Percentiles rank a stretch among this genome's conserved stretches.
Evolutionary conservation across 805 yeast species (phyloP).

Genomic region (Lipomyces chichibuensis): DNA sequence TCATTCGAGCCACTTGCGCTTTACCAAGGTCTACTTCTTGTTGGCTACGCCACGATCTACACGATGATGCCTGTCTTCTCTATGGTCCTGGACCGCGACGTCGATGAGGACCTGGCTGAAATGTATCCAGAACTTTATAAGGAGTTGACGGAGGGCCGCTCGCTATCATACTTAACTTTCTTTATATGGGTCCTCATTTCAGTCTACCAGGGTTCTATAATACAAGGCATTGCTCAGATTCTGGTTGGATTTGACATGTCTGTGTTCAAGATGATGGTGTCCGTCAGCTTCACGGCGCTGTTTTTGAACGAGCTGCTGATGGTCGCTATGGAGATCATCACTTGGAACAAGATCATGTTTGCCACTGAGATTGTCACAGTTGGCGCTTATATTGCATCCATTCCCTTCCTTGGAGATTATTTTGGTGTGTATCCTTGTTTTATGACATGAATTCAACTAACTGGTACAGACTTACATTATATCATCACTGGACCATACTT

Average conservation of each 20-base stretch:
- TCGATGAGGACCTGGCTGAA: conserved; percentile 83
- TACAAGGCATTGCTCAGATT: conserved; percentile 79
- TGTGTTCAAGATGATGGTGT: conserved; percentile 75
- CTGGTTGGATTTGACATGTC: conserved; percentile 64
- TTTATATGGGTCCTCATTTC: conserved; percentile 90
- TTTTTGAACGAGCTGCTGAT: conserved; percentile 84
- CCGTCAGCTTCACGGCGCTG: conserved; percentile 77
- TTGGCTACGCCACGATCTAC: conserved; percentile 94
- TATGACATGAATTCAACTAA: not conserved
- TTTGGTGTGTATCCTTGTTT: conserved; percentile 52
- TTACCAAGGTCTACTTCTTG: conserved; percentile 97
- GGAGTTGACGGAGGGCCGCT: conserved; percentile 85
- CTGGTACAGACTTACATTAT: conserved; percentile 50
- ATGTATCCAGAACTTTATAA: conserved; percentile 93
- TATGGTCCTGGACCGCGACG: conserved; percentile 86
- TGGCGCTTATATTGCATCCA: conserved; percentile 64
- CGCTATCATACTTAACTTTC: conserved; percentile 83
- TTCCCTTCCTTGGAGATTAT: conserved; percentile 87
- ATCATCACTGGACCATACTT: conserved; percentile 60
- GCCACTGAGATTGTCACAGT: conserved; percentile 72
- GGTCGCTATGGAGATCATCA: conserved; percentile 90
- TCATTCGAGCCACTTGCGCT: conserved; percentile 91
- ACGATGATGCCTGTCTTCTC: conserved; percentile 99
- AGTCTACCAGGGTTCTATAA: conserved; percentile 80
- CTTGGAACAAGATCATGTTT: conserved; percentile 80